phyloP scores from a whole-genome alignment of 106 monocot species.

The Dendrobium catenatum region DNA sequence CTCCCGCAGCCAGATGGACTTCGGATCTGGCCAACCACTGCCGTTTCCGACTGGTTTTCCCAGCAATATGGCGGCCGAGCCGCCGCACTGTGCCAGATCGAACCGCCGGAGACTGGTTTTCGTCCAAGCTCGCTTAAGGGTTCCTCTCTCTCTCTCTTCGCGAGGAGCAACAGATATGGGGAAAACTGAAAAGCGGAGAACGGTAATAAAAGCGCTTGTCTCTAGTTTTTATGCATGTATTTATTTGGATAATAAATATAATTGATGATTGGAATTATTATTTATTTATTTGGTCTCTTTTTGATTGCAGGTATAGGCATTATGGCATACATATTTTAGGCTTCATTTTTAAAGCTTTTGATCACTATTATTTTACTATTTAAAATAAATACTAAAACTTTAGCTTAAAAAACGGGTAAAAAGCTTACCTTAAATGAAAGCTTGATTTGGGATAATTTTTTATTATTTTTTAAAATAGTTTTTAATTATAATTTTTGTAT shows the following conservation, averaged over 20 bases:
- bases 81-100: background rate
- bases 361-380: no score
- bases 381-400: no score
- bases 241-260: constrained; percentile 1
- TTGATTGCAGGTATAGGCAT: no score
- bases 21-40: background rate
- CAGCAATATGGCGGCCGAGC: background rate
- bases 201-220: constrained; percentile 2
- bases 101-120: background rate
- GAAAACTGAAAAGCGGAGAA: background rate
- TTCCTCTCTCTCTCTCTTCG: background rate
- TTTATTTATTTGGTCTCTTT: no score
- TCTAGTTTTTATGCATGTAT: background rate
- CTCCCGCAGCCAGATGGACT: background rate
- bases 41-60: background rate
- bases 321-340: no score
- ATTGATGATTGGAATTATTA: background rate
- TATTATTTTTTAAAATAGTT: no score
- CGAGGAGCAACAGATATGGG: background rate
- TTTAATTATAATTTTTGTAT: no score
- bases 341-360: no score
- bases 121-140: background rate
- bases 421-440: no score
- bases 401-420: no score
- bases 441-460: no score